Percentiles rank a stretch among this genome's conserved stretches.
Evolutionary conservation across 75 land plant genomes (phyloP).

Genomic region (Selaginella tamariscina): DNA sequence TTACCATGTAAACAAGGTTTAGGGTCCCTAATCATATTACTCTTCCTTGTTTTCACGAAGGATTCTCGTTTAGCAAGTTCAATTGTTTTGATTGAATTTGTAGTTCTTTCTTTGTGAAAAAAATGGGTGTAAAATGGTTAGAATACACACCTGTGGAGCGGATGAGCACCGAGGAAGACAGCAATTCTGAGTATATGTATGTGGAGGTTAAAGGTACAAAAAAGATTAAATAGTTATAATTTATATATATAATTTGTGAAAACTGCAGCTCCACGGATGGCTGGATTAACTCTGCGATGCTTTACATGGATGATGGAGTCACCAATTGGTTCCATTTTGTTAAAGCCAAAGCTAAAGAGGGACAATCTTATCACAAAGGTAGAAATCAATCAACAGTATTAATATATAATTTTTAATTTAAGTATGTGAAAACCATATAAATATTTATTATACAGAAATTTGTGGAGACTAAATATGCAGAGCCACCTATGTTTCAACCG

Average conservation of each 20-base stretch:
- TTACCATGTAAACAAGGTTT: too few relatives aligned
- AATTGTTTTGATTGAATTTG: background rate
- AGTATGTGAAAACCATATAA: too few relatives aligned
- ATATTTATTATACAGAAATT: constrained; percentile 6
- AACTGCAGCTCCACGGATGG: constrained; percentile 56
- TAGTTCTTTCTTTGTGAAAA: background rate
- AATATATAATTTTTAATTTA: too few relatives aligned
- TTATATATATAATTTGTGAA: background rate
- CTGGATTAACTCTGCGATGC: constrained; percentile 49
- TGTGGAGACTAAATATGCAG: constrained; percentile 7
- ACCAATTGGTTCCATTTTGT: constrained; percentile 30
- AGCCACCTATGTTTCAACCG: constrained; percentile 20
- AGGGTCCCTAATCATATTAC: too few relatives aligned
- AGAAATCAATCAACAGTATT: background rate
- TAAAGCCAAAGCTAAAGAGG: constrained; percentile 45
- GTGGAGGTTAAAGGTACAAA: constrained; percentile 57
- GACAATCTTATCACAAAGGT: constrained; percentile 75
- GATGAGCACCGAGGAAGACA: constrained; percentile 20
- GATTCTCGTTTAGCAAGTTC: too few relatives aligned
- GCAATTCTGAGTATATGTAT: constrained; percentile 37
- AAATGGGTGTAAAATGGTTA: background rate
- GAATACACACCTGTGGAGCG: constrained; percentile 6
- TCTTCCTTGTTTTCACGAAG: background rate
- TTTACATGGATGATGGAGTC: constrained; percentile 66
- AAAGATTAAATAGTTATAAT: background rate